Base-by-base conservation (phyloP, 2,329 filamentous ascomycete genomes). In the Zymoseptoria tritici region DNA sequence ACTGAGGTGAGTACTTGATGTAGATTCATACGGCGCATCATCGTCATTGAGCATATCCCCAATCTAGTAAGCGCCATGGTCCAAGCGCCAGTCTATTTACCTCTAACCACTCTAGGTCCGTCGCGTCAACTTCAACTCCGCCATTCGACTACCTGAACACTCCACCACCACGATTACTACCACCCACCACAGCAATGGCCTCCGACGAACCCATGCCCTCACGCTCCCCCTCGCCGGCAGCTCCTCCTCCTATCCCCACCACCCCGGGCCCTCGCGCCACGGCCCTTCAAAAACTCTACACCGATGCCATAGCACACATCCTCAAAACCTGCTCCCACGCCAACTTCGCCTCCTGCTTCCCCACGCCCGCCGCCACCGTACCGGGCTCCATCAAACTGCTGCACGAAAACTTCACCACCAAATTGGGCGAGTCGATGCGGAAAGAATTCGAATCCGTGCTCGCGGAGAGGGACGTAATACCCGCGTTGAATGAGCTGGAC, bases 311-410 rank as follows among this genome's bases (percentile, higher is more conserved):
- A 21, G 77, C 79, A 9, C 81, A 83, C 62, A 83, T 84, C 0
- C 71, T 86, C n/a, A 80, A 81, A 62, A 83, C 83, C 56, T 85
- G 83, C 71, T 83, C 79, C 9, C 82, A 85, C 69, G 75, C 77
- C 54, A 86, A 85, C 66, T 87, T 87, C 70, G 78, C 82, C 0
- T 75, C 82, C 22, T 87, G 85, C 67, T 87, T 87, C 64, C 84
- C 85, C 0, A 87, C 85, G 0, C 80, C 83, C 1, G 81, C 84
- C 19, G 75, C 77, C 66, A 77, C 85, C 66, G 82, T 82, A 9
- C 80, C 83, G 1, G 80, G 79, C 24, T 79, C 79, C 50, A 68
- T 87, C 59, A 80, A 84, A 66, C 76, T 77, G 3, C 75, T 87
- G 21, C 83, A 83, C 74, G 76, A 79, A 57, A 82, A 86, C 64